Evolutionary conservation across 2,329 filamentous ascomycete genomes (phyloP).

Genomic region (Dothiorella sarmentorum): DNA sequence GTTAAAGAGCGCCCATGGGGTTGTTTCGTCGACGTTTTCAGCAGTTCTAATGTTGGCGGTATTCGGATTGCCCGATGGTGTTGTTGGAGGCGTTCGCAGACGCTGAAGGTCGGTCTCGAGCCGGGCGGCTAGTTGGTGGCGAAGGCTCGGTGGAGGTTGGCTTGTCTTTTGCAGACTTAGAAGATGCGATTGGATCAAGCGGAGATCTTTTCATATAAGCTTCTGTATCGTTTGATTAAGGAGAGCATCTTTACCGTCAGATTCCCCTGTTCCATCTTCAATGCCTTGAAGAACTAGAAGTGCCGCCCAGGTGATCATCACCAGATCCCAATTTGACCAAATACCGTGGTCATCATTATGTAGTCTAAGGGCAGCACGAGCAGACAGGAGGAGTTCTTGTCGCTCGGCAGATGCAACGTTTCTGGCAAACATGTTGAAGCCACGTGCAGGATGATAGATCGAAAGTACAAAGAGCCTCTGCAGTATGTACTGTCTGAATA

Average conservation of each 20-base stretch:
- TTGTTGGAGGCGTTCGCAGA: constrained; percentile 18
- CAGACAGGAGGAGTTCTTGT: constrained; percentile 42
- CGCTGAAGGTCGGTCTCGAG: constrained; percentile 20
- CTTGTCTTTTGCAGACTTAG: constrained; percentile 20
- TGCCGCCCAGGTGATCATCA: constrained; percentile 46
- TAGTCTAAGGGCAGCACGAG: constrained; percentile 40
- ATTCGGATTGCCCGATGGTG: constrained; percentile 7
- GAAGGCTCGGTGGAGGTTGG: constrained; percentile 22
- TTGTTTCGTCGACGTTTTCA: constrained; percentile 10
- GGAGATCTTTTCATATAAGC: constrained; percentile 13
- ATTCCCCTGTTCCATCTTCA: constrained; percentile 40
- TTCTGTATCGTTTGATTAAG: background rate
- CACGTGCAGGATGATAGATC: constrained; percentile 43
- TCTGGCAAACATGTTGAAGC: constrained; percentile 40
- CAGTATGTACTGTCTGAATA: constrained; percentile 43
- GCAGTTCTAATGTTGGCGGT: background rate
- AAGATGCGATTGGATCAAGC: constrained; percentile 20
- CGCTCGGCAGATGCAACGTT: constrained; percentile 40
- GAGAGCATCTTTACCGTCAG: background rate
- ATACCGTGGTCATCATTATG: constrained; percentile 42
- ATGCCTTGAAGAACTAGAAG: constrained; percentile 44
- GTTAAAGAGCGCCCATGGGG: constrained; percentile 21
- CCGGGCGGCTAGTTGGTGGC: constrained; percentile 20
- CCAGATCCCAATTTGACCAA: constrained; percentile 45
- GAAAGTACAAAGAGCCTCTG: constrained; percentile 43